Base-by-base conservation (phyloP, 2,329 filamentous ascomycete genomes). In the Fusarium equiseti region DNA sequence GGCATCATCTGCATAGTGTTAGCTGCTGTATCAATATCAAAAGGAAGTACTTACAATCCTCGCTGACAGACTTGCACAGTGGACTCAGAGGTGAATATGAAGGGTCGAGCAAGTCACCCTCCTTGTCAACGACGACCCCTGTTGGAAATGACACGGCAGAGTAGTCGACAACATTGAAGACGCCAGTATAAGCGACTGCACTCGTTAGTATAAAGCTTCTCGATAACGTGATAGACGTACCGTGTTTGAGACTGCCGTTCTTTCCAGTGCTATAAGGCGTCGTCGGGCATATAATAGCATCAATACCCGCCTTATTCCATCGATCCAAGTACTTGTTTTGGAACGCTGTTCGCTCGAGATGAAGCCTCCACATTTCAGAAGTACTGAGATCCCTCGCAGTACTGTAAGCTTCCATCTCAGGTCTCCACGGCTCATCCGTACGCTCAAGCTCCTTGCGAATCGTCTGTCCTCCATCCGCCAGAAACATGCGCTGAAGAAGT, bases 241-340 rank as follows among this genome's bases (percentile, higher is more conserved):
- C 80, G 40, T 86, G 82, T 72, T 77, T 81, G 43, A 85, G 83
- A 2, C 77, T 77, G 7, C 82, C 83, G 48, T 83, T 79, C 73
- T 83, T 81, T 31, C 81, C 80, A 0, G 79, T 79, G 43, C 79
- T 80, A 52, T 82, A 86, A 1, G 84, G 82, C 32, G 82, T 84
- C 0, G 83, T 85, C 0, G 90, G 90, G 53, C 87, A 88, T 2
- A 92, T 76, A 11, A 92, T 83, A 2, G 88, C 88, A 74, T 92
- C 91, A 10, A 91, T 84, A 3, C 81, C 83, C 0, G 81, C 81
- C 49, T 74, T 76, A 35, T 80, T 80, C 84, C 84, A 86, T 4
- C 82, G 79, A 43, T 85, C 82, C 0, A 85, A 76, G 53, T 85
- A 84, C 12, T 76, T 75, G 66, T 83, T 84, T 76, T 85, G 84